Evolutionary conservation across 2,329 filamentous ascomycete species (phyloP).

Genomic region (Aspergillus sp.): DNA sequence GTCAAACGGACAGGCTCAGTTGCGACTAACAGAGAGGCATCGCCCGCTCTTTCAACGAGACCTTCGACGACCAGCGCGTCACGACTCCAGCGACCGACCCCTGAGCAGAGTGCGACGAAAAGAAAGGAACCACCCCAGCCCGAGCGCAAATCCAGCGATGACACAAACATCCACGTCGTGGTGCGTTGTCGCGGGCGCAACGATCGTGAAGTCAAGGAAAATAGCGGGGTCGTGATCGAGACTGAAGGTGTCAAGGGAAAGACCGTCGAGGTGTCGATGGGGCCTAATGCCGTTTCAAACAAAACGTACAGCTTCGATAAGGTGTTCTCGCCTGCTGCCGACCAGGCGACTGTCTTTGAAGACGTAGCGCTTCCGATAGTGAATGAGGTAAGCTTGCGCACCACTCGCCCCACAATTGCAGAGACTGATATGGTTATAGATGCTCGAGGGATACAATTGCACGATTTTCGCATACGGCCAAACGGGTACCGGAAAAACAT

Average conservation of each 20-base stretch:
- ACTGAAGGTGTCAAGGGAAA: constrained; percentile 87
- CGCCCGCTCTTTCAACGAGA: constrained; percentile 68
- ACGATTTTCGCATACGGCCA: constrained; percentile 99
- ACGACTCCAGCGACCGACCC: constrained; percentile 42
- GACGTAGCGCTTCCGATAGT: constrained; percentile 91
- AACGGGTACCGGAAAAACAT: constrained; percentile 96
- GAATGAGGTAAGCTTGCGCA: constrained; percentile 67
- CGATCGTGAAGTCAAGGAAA: constrained; percentile 88
- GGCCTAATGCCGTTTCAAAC: constrained; percentile 85
- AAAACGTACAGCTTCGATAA: constrained; percentile 97
- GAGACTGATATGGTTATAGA: constrained; percentile 50
- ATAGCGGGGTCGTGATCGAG: constrained; percentile 85
- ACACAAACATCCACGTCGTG: constrained; percentile 97
- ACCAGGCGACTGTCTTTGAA: constrained; percentile 91
- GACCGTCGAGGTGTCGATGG: constrained; percentile 83
- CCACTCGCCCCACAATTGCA: not conserved
- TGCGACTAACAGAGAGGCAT: constrained; percentile 56
- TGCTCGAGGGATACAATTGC: constrained; percentile 92
- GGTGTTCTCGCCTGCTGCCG: constrained; percentile 91
- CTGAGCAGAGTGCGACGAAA: constrained; percentile 52
- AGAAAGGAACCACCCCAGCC: constrained; percentile 90
- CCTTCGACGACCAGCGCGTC: constrained; percentile 47
- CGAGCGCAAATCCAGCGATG: constrained; percentile 67
- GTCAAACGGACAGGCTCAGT: constrained; percentile 53
- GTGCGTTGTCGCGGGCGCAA: constrained; percentile 91